A percentile compares a stretch with the other conserved stretches of the same genome.
Evolutionary conservation across 73 alveolate species (phyloP).

Genomic region (Paramecium pentaurelia): DNA sequence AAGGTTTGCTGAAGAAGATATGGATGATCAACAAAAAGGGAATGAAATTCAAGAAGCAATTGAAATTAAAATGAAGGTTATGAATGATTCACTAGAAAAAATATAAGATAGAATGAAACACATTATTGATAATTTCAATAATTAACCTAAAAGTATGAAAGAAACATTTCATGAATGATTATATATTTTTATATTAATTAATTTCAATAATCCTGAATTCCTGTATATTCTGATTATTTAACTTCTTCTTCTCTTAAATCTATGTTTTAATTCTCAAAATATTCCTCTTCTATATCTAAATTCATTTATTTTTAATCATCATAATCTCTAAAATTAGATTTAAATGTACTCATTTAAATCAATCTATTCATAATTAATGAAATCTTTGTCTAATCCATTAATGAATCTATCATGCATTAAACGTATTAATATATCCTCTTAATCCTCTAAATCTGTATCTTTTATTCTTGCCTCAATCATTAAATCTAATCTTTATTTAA

Average conservation of each 20-base stretch:
- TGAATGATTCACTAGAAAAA: not conserved
- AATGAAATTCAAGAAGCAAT: not conserved
- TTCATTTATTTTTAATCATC: slow-evolving; percentile 63
- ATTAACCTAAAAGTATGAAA: not conserved
- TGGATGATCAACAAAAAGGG: not conserved
- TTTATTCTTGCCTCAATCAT: slow-evolving; percentile 45
- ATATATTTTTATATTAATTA: not conserved
- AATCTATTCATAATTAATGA: slow-evolving; percentile 41
- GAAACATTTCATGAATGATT: not conserved
- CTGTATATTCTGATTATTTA: slow-evolving; percentile 58
- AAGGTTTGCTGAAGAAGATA: slow-evolving; percentile 19
- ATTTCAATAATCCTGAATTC: slow-evolving; percentile 62
- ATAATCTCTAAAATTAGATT: not conserved
- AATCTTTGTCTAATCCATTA: slow-evolving; percentile 61
- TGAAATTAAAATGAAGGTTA: not conserved
- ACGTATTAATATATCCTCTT: slow-evolving; percentile 66
- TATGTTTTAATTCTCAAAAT: slow-evolving; percentile 40
- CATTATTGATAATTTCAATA: not conserved
- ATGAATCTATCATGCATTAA: slow-evolving; percentile 70
- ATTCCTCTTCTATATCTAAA: slow-evolving; percentile 58
- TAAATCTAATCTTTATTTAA: slow-evolving; percentile 26
- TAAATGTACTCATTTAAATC: slow-evolving; percentile 53
- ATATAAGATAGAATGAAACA: not conserved
- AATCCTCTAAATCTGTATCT: slow-evolving; percentile 66
- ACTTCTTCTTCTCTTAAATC: slow-evolving; percentile 25